A percentile compares a stretch with the other conserved stretches of the same genome.
These are phyloP conservation scores for Haplosporangium sp. DNA, from an alignment of 371 early-diverging fungal genomes.

Conservation along the genomic window DNA sequence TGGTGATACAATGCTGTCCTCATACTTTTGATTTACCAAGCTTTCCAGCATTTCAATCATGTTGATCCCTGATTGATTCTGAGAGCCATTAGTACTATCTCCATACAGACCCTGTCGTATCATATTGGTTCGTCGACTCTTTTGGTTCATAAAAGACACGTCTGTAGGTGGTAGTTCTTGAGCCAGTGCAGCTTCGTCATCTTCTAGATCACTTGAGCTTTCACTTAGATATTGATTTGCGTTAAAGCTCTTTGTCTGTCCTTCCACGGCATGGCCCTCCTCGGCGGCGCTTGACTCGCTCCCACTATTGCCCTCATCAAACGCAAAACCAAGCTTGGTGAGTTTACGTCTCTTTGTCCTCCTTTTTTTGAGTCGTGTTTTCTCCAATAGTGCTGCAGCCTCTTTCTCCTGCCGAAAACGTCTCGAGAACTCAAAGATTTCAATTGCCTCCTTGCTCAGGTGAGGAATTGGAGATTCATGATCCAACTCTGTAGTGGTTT, in stretches of 20 bases:
- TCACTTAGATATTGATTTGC: background rate
- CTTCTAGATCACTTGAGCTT: background rate
- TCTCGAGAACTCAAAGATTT: slow-evolving; percentile 51
- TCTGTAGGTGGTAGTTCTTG: slow-evolving; percentile 28
- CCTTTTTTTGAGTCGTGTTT: slow-evolving; percentile 18
- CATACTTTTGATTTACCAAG: slow-evolving; percentile 30
- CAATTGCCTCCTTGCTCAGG: slow-evolving; percentile 39
- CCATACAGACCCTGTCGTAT: slow-evolving; percentile 24
- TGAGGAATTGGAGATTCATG: background rate
- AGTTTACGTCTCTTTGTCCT: slow-evolving; percentile 22
- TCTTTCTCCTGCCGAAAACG: slow-evolving; percentile 37
- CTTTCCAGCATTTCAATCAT: slow-evolving; percentile 28
- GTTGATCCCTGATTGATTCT: background rate
- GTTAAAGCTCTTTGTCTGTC: background rate
- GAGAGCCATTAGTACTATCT: too few species aligned
- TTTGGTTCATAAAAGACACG: slow-evolving; percentile 16
- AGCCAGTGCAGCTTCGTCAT: background rate
- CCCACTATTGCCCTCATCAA: slow-evolving; percentile 35
- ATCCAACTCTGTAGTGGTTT: background rate
- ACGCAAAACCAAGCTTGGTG: slow-evolving; percentile 37
- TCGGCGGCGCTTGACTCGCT: slow-evolving; percentile 1
- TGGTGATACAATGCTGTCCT: slow-evolving; percentile 19
- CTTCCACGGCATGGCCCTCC: background rate
- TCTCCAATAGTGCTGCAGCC: slow-evolving; percentile 16
- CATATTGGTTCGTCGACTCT: slow-evolving; percentile 5